A percentile compares a stretch with the other conserved stretches of the same genome.
Conservation (phyloP, 306 rosid species). For the Vicia sativa region DNA sequence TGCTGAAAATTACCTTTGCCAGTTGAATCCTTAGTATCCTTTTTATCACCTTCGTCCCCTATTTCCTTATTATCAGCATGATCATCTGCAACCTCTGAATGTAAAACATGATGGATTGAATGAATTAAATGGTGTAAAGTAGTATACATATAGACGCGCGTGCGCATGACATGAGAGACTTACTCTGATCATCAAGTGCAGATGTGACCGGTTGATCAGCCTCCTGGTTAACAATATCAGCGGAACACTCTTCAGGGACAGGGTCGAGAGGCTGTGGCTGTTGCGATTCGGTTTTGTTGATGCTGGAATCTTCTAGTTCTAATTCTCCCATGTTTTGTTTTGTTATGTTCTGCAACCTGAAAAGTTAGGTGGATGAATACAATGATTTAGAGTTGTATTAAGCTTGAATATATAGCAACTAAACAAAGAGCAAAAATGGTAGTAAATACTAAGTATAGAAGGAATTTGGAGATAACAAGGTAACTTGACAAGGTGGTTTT, state of each 20-base stretch:
- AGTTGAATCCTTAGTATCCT: conserved; percentile 37
- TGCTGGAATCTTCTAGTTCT: conserved; percentile 35
- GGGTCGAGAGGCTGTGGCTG: conserved; percentile 21
- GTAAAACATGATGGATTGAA: background rate
- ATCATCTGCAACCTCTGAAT: conserved; percentile 53
- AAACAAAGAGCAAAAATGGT: background rate
- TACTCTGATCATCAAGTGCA: conserved; percentile 48
- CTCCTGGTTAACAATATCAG: conserved; percentile 27
- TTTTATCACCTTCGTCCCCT: conserved; percentile 39
- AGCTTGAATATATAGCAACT: conserved; percentile 20
- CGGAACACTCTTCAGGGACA: conserved; percentile 6
- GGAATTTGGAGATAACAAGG: conserved; percentile 38
- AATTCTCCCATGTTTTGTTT: conserved; percentile 54
- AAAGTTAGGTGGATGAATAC: background rate
- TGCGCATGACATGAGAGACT: background rate
- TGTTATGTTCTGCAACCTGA: background rate
- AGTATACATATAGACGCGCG: background rate
- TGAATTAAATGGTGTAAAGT: background rate
- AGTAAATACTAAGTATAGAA: background rate
- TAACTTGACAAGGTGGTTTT: conserved; percentile 16
- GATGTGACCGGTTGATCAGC: conserved; percentile 30
- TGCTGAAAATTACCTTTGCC: conserved; percentile 51
- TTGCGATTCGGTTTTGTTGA: conserved; percentile 32
- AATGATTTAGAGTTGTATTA: background rate
- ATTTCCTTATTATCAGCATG: conserved; percentile 34